Conservation (phyloP, 2,329 filamentous ascomycete genomes). For the Didymella sp. region DNA sequence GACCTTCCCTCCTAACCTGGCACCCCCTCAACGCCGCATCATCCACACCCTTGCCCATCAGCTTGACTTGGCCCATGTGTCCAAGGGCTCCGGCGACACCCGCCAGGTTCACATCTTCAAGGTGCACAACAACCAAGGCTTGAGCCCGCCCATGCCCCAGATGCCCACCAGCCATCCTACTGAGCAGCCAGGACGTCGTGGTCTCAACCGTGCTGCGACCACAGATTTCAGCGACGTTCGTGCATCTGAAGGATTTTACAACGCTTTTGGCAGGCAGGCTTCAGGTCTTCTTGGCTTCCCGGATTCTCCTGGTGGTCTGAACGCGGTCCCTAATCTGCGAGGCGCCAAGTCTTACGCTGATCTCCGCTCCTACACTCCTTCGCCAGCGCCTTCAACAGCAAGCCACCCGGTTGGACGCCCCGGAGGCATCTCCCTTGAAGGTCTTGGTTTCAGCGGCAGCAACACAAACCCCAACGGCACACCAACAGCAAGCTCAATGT, state of each 20-base stretch:
- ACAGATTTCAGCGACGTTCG: slow-evolving; percentile 91
- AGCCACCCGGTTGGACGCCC: slow-evolving; percentile 78
- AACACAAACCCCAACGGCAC: slow-evolving; percentile 72
- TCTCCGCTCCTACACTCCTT: slow-evolving; percentile 91
- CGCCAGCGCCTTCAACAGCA: slow-evolving; percentile 85
- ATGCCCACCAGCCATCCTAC: slow-evolving; percentile 67
- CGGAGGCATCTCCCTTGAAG: slow-evolving; percentile 59
- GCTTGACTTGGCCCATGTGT: slow-evolving; percentile 89
- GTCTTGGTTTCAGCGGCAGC: slow-evolving; percentile 59
- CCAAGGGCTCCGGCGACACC: slow-evolving; percentile 84
- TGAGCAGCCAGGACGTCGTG: slow-evolving; percentile 77
- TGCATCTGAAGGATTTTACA: slow-evolving; percentile 76
- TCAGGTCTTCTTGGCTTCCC: slow-evolving; percentile 80
- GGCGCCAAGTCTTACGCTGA: slow-evolving; percentile 97
- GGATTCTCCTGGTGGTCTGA: slow-evolving; percentile 73
- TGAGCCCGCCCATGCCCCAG: slow-evolving; percentile 68
- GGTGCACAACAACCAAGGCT: slow-evolving; percentile 63
- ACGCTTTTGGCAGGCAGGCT: slow-evolving; percentile 78
- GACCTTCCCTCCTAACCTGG: slow-evolving; percentile 80
- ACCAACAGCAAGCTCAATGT: slow-evolving; percentile 60
- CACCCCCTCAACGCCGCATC: slow-evolving; percentile 83
- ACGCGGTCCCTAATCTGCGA: slow-evolving; percentile 79
- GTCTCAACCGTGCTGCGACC: slow-evolving; percentile 91
- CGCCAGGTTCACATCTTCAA: slow-evolving; percentile 92
- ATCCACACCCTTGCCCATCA: slow-evolving; percentile 96